Base-by-base conservation (phyloP, 139 green algal genomes). In the Nannochloris sp. region DNA sequence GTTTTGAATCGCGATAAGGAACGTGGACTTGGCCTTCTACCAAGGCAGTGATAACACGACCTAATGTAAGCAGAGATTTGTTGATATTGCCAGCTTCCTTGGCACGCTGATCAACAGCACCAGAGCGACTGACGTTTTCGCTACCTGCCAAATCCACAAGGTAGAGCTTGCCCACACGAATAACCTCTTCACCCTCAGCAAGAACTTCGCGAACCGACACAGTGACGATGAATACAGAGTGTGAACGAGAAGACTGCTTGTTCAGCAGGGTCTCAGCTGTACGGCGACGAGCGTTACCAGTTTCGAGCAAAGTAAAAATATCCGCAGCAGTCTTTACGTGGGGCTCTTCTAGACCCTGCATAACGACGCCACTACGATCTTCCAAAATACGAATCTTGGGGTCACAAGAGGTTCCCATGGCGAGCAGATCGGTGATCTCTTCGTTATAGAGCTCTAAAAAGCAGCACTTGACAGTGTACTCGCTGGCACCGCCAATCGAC, bases 381-480 rank as follows among this genome's bases (percentile, higher is more conserved):
- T 93, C 87, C 70, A 93, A 75, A 56, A 95, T 79, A 32, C 83
- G 70, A 66, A 94, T 54, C 68, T 73, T 79, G 36, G 70, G 70
- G 23, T 61, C 34, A 2, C 73, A 55, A 0, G 24, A n/a, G 37
- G 37, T 19, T 1, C 78, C 78, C 32, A 81, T 53, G 2, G 75
- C 82, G 68, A 99, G 79, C 61, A 99, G 73, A 68, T 99, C 94
- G 3, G 91, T 98, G 19, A 97, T 86, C 79, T 99, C 93, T 75
- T 99, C 94, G 74, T 99, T 98, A 87, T 99, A 99, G 39, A 99
- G 82, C 88, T 99, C 94, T 65, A 99, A 69, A 74, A 95, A 99
- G 33, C 68, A 86, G 61, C 85, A 83, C 60, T 86, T 85, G 39
- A 90, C 81, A n/a, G 74, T 84, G 53, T 77, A 87, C 54, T 89